Conservation (phyloP, 1,139 yeast genomes). For the Yamadazyma blattariae region DNA sequence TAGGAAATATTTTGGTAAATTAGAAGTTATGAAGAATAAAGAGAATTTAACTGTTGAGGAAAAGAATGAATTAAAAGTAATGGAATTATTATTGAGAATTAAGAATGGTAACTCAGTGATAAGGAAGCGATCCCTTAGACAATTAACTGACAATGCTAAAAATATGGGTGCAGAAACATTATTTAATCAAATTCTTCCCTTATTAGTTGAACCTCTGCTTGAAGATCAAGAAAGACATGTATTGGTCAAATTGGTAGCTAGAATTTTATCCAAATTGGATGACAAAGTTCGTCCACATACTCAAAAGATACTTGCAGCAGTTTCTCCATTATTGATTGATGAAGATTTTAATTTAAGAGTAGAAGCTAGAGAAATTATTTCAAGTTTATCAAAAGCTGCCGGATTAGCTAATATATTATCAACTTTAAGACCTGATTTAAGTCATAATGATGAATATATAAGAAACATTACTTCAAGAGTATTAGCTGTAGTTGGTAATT, state of each 20-base stretch:
- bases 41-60: constrained; percentile 47
- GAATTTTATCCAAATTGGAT: constrained; percentile 65
- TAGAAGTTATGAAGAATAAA: constrained; percentile 37
- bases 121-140: constrained; percentile 70
- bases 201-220: constrained; percentile 66
- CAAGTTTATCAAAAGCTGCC: constrained; percentile 74
- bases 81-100: constrained; percentile 62
- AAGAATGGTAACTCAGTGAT: constrained; percentile 74
- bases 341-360: constrained; percentile 70
- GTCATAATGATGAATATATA: constrained; percentile 77
- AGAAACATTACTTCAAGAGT: constrained; percentile 77
- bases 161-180: constrained; percentile 68
- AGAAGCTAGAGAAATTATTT: constrained; percentile 78
- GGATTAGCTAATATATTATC: constrained; percentile 80
- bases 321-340: constrained; percentile 78
- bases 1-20: constrained; percentile 64
- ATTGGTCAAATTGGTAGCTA: constrained; percentile 70
- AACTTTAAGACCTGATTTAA: constrained; percentile 77
- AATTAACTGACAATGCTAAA: constrained; percentile 61
- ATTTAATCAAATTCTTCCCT: constrained; percentile 69
- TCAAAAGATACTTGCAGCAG: constrained; percentile 66
- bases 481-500: constrained; percentile 80
- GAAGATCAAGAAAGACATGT: constrained; percentile 86
- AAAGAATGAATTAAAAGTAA: constrained; percentile 55
- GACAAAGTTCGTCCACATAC: constrained; percentile 71